Percentiles rank a stretch among this genome's conserved stretches.
These are phyloP conservation scores for Lachancea dasiensis DNA, from an alignment of 805 yeast genomes.

Conservation along the genomic window DNA sequence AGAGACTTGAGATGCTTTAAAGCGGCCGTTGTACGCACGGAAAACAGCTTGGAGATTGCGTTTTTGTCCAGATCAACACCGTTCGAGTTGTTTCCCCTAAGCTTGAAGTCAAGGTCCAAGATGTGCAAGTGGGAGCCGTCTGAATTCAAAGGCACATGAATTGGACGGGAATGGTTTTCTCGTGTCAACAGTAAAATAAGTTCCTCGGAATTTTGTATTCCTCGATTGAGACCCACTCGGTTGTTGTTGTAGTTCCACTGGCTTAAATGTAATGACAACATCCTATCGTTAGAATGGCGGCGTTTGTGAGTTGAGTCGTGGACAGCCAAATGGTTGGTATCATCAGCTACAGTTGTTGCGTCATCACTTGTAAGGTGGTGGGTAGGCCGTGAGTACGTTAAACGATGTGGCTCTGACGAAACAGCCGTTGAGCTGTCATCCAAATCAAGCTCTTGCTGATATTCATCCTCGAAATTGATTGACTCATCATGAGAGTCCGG, in stretches of 20 bases:
- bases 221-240: constrained; percentile 55
- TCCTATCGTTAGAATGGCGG: constrained; percentile 18
- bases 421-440: constrained; percentile 11
- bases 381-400: constrained; percentile 3
- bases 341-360: constrained; percentile 19
- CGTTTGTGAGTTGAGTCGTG: constrained; percentile 9
- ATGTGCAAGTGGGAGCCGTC: constrained; percentile 28
- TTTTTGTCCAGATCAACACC: constrained; percentile 57
- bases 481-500: background rate
- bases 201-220: constrained; percentile 48
- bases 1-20: constrained; percentile 63
- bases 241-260: constrained; percentile 76
- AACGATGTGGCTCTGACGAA: constrained; percentile 4
- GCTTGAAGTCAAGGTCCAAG: constrained; percentile 22
- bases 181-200: constrained; percentile 44
- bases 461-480: constrained; percentile 1
- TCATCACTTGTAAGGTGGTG: constrained; percentile 7
- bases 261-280: constrained; percentile 40
- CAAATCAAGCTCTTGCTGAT: constrained; percentile 10
- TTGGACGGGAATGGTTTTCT: constrained; percentile 57
- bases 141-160: constrained; percentile 49
- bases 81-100: constrained; percentile 29
- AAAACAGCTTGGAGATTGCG: constrained; percentile 63
- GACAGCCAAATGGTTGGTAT: constrained; percentile 14
- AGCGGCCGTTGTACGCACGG: constrained; percentile 59